A percentile compares a stretch with the other conserved stretches of the same genome.
phyloP scores from a whole-genome alignment of 768 basidiomycete genomes.

The Tricholoma saponaceum region DNA sequence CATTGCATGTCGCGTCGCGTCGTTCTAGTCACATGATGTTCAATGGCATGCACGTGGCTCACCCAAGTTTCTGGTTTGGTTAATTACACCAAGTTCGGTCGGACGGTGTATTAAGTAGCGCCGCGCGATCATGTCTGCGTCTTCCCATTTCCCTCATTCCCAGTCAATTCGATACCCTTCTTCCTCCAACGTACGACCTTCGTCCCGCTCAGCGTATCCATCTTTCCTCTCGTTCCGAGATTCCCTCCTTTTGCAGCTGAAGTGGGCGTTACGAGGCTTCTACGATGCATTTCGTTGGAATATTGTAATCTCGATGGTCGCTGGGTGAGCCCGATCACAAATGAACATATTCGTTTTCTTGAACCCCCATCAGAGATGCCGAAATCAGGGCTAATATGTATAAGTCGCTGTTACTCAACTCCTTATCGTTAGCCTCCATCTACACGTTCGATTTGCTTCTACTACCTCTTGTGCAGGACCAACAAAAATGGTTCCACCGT shows the following conservation, averaged over 20 bases:
- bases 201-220: conserved; percentile 59
- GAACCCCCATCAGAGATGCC: conserved; percentile 48
- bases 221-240: conserved; percentile 62
- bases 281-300: conserved; percentile 74
- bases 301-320: conserved; percentile 51
- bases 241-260: conserved; percentile 55
- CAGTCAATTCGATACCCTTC: conserved; percentile 26
- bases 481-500: conserved; percentile 62
- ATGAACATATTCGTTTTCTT: background rate
- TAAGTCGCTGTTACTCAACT: conserved; percentile 74
- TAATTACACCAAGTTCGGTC: no score
- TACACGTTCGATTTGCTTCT: conserved; percentile 74
- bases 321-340: conserved; percentile 39
- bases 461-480: conserved; percentile 58
- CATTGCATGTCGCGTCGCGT: background rate
- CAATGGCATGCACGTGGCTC: conserved; percentile 10
- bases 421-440: conserved; percentile 65
- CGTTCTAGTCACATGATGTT: conserved; percentile 5
- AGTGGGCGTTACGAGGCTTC: conserved; percentile 56
- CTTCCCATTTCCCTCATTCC: conserved; percentile 17
- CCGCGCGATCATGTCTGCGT: conserved; percentile 6
- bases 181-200: conserved; percentile 25
- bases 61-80: no score
- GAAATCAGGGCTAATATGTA: conserved; percentile 72
- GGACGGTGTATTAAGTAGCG: background rate